These are phyloP conservation scores for Colletotrichum coccodes DNA, from an alignment of 2,329 filamentous ascomycete genomes.

Conservation along the genomic window DNA sequence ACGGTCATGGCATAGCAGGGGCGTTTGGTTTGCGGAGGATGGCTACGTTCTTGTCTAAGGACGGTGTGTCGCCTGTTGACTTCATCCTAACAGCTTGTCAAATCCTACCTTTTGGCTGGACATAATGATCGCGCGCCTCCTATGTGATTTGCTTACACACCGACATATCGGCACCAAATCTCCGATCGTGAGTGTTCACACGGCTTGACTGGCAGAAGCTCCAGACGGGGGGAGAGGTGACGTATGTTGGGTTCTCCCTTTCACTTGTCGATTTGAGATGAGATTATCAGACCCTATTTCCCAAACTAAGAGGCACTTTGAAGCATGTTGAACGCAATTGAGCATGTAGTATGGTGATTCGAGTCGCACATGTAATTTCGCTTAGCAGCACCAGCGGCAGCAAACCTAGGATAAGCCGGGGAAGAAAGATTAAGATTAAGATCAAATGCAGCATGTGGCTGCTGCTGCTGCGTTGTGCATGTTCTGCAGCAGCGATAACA, in stretches of 20 bases:
- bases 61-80: not conserved
- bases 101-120: not conserved
- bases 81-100: not conserved
- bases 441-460: not conserved
- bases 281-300: too few relatives aligned
- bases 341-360: too few relatives aligned
- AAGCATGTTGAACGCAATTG: not conserved
- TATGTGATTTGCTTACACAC: not conserved
- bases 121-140: not conserved
- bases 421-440: not conserved
- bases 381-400: not conserved
- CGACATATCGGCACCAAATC: not conserved
- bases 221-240: not conserved
- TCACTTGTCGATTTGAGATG: not conserved
- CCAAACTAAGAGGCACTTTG: too few relatives aligned
- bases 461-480: not conserved
- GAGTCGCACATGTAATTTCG: not conserved
- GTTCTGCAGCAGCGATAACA: not conserved
- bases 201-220: not conserved
- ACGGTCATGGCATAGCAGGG: conserved; percentile 26
- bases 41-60: not conserved
- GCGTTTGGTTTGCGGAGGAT: conserved; percentile 20
- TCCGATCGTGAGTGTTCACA: not conserved
- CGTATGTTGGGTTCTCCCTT: not conserved
- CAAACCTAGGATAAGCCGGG: not conserved